Percentiles rank a stretch among this genome's conserved stretches.
Conservation (phyloP, 75 land plant genomes). For the Picea glauca region DNA sequence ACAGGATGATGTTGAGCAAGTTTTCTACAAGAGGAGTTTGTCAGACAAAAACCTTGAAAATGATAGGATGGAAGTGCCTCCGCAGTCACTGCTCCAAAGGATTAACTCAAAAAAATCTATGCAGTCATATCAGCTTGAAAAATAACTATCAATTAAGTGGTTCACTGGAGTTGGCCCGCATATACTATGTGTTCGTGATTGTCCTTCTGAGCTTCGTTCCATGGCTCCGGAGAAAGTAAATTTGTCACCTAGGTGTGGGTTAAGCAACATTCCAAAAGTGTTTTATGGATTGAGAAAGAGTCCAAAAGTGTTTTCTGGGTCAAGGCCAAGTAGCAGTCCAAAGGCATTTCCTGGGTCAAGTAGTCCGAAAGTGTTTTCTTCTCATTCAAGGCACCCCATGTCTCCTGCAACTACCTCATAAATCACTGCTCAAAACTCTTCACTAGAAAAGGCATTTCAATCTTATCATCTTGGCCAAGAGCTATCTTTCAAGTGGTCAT, state of each 20-base stretch:
- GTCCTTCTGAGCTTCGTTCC: constrained; percentile 32
- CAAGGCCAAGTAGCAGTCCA: neutral
- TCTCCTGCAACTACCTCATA: too few relatives aligned
- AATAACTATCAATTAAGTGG: constrained; percentile 49
- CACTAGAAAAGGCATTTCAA: too few relatives aligned
- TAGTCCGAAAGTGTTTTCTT: neutral
- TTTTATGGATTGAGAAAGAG: neutral
- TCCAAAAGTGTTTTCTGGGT: neutral
- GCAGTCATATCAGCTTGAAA: constrained; percentile 41
- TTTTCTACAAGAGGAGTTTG: constrained; percentile 40
- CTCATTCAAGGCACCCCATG: neutral
- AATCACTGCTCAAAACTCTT: too few relatives aligned
- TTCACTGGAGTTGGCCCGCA: constrained; percentile 54
- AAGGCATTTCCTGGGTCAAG: too few relatives aligned
- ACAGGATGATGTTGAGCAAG: constrained; percentile 1
- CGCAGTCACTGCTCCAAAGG: constrained; percentile 28
- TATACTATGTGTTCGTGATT: constrained; percentile 52
- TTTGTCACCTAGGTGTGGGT: constrained; percentile 31
- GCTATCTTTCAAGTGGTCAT: constrained; percentile 45
- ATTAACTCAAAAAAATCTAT: constrained; percentile 39
- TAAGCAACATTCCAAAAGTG: neutral
- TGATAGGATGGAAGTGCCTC: constrained; percentile 35
- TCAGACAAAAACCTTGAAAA: constrained; percentile 49
- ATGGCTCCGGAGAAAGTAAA: constrained; percentile 41
- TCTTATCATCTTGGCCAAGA: constrained; percentile 50